A percentile compares a stretch with the other conserved stretches of the same genome.
phyloP scores from a whole-genome alignment of 208 protist genomes.

The Herpetomonas muscarum region DNA sequence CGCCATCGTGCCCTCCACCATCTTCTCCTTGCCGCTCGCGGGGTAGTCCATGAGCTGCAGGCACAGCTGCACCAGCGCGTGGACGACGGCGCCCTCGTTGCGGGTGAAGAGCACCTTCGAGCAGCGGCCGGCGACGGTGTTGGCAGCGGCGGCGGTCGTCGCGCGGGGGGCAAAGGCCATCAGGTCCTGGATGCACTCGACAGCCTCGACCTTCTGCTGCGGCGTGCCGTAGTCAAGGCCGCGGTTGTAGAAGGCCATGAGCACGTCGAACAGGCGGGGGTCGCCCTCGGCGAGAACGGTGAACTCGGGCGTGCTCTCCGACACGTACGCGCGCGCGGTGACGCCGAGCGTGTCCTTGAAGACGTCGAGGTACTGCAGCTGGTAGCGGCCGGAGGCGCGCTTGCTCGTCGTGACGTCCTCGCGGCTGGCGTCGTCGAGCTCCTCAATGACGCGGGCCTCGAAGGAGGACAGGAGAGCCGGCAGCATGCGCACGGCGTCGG shows the following conservation, averaged over 20 bases:
- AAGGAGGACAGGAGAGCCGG: conserved; percentile 58
- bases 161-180: conserved; percentile 69
- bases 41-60: conserved; percentile 80
- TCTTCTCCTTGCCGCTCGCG: conserved; percentile 84
- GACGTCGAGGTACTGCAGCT: conserved; percentile 72
- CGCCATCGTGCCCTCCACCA: conserved; percentile 88
- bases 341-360: conserved; percentile 60
- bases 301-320: conserved; percentile 54
- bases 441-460: conserved; percentile 54
- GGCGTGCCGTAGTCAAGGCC: conserved; percentile 85
- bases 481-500: conserved; percentile 50
- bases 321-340: conserved; percentile 59
- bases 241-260: conserved; percentile 86
- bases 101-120: conserved; percentile 90
- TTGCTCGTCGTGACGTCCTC: conserved; percentile 76
- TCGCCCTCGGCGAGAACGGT: conserved; percentile 66
- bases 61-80: conserved; percentile 78
- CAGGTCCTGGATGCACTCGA: conserved; percentile 88
- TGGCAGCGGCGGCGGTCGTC: conserved; percentile 60
- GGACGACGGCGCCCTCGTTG: conserved; percentile 82
- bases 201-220: conserved; percentile 81
- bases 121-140: conserved; percentile 84
- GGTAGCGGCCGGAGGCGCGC: conserved; percentile 75
- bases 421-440: conserved; percentile 67
- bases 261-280: conserved; percentile 73